These are phyloP conservation scores for Candida sithepensis DNA, from an alignment of 805 yeast species.

Conservation along the genomic window DNA sequence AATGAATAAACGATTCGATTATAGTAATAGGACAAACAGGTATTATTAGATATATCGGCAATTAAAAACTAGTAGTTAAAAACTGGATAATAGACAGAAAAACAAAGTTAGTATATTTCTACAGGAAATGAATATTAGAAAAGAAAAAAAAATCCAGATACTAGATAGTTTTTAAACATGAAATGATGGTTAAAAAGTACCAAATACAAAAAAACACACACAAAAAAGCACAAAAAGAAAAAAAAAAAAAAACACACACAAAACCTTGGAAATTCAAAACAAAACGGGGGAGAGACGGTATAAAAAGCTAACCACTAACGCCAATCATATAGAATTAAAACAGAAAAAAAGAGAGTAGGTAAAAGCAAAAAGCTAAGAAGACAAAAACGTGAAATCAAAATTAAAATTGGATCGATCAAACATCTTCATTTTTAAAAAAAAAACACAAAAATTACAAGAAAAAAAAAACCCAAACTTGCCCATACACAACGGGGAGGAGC, in stretches of 20 bases:
- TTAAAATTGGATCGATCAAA: too few relatives aligned
- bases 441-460: too few relatives aligned
- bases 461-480: background rate
- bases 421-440: too few relatives aligned
- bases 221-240: background rate
- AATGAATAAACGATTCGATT: too few relatives aligned
- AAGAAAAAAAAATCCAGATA: background rate
- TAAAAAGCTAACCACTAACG: background rate
- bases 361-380: background rate
- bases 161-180: too few relatives aligned
- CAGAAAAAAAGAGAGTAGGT: background rate
- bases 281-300: background rate
- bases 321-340: background rate
- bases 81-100: too few relatives aligned
- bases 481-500: background rate
- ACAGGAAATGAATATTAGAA: background rate
- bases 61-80: too few relatives aligned
- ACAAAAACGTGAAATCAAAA: too few relatives aligned
- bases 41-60: too few relatives aligned
- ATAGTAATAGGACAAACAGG: too few relatives aligned
- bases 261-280: background rate
- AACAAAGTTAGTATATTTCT: too few relatives aligned
- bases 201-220: background rate
- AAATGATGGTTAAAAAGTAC: background rate
- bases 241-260: background rate